Conservation (phyloP, 2,329 filamentous ascomycete genomes). For the Phoma sp. region DNA sequence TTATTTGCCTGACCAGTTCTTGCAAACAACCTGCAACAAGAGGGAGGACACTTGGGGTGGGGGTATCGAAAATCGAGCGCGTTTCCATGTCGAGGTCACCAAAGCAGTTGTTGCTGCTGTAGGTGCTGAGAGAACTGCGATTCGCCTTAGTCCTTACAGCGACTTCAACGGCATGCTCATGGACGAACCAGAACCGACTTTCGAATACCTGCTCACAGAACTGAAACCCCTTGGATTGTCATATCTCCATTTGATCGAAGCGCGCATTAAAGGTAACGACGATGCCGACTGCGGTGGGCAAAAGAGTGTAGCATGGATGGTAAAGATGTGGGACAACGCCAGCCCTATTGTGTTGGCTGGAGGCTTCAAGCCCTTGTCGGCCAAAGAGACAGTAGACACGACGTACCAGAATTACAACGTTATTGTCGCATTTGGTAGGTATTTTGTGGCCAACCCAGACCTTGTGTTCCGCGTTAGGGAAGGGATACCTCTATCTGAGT, state of each 20-base stretch:
- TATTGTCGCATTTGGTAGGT: constrained; percentile 52
- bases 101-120: constrained; percentile 56
- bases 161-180: constrained; percentile 69
- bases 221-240: background rate
- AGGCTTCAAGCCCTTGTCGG: constrained; percentile 46
- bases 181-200: constrained; percentile 59
- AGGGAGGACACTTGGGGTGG: constrained; percentile 58
- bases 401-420: constrained; percentile 39
- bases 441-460: constrained; percentile 55
- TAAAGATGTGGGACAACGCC: constrained; percentile 16
- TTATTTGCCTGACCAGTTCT: constrained; percentile 70
- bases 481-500: constrained; percentile 47
- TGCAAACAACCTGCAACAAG: constrained; percentile 62
- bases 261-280: constrained; percentile 18
- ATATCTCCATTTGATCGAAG: constrained; percentile 4
- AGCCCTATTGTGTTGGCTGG: constrained; percentile 48
- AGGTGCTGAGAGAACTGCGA: constrained; percentile 60
- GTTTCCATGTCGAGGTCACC: constrained; percentile 60
- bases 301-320: constrained; percentile 21
- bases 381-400: constrained; percentile 38
- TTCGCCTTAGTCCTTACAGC: constrained; percentile 66
- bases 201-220: constrained; percentile 44
- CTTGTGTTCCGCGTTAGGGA: constrained; percentile 51
- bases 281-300: constrained; percentile 20
- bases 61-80: constrained; percentile 55